phyloP scores from a whole-genome alignment of 768 basidiomycete genomes.

The Phylloporus sp. region DNA sequence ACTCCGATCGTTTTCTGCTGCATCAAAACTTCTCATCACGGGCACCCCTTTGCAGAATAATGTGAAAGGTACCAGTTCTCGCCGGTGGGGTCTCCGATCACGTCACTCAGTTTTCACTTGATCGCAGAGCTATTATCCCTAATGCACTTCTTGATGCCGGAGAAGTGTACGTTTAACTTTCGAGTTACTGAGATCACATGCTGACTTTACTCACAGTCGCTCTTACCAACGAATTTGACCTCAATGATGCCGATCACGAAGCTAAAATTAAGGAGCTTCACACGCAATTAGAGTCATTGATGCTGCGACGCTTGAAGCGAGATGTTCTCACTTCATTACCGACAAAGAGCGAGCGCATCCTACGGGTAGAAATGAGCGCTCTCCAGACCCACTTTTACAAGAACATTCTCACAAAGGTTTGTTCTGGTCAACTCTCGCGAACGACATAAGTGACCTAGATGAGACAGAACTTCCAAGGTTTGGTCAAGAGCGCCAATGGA shows the following conservation, averaged over 20 bases:
- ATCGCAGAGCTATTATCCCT: conserved; percentile 80
- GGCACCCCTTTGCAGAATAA: conserved; percentile 99
- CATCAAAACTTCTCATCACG: conserved; percentile 93
- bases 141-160: conserved; percentile 99
- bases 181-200: not conserved
- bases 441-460: conserved; percentile 1
- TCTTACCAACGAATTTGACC: conserved; percentile 91
- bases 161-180: conserved; percentile 65
- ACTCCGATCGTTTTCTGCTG: conserved; percentile 79
- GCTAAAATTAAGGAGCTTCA: conserved; percentile 94
- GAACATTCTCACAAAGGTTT: conserved; percentile 90
- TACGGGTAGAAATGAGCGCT: conserved; percentile 95
- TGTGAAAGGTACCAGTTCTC: conserved; percentile 71
- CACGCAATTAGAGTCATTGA: conserved; percentile 84
- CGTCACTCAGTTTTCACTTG: conserved; percentile 8
- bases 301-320: conserved; percentile 91
- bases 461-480: conserved; percentile 81
- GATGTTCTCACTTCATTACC: conserved; percentile 95
- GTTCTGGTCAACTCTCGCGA: conserved; percentile 6
- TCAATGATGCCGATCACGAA: conserved; percentile 91
- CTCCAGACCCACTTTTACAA: conserved; percentile 98
- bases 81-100: not conserved
- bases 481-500: conserved; percentile 85
- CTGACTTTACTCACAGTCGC: conserved; percentile 52
- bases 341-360: conserved; percentile 96